Percentiles rank a stretch among this genome's conserved stretches.
Conservation (phyloP, 228 moss, liverwort and hornwort species). For the Sphagnum magellanicum region DNA sequence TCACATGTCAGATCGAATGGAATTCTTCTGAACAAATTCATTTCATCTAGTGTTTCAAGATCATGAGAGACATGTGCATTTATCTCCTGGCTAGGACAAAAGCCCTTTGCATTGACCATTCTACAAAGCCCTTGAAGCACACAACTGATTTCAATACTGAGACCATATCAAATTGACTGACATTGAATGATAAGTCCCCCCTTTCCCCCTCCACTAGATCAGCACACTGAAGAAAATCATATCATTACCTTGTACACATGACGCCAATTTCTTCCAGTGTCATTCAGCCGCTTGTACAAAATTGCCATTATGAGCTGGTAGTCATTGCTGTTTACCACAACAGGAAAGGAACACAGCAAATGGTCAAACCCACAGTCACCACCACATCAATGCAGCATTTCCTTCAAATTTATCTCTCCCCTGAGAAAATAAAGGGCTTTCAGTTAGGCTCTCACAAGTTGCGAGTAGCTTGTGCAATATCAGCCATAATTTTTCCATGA, state of each 20-base stretch:
- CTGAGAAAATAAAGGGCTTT: too few species aligned
- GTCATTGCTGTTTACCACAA: constrained; percentile 46
- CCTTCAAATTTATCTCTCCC: too few species aligned
- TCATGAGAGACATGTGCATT: too few species aligned
- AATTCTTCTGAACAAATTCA: too few species aligned
- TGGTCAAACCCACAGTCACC: not conserved
- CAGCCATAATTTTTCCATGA: constrained; percentile 94
- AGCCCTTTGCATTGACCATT: not conserved
- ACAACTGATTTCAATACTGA: too few species aligned
- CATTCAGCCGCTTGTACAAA: constrained; percentile 90
- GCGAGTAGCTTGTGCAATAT: constrained; percentile 96
- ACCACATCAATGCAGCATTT: not conserved
- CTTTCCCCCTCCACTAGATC: too few species aligned
- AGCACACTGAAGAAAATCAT: not conserved
- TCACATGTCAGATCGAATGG: too few species aligned
- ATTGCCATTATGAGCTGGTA: constrained; percentile 91
- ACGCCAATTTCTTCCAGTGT: constrained; percentile 89
- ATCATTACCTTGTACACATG: constrained; percentile 87
- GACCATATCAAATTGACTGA: too few species aligned
- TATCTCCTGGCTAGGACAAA: too few species aligned
- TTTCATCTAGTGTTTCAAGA: too few species aligned
- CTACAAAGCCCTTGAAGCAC: not conserved
- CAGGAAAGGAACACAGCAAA: too few species aligned
- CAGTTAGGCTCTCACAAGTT: constrained; percentile 54
- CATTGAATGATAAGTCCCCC: too few species aligned